Conservation (phyloP, 352 stramenopile species). For the Phytopythium mirpurense region DNA sequence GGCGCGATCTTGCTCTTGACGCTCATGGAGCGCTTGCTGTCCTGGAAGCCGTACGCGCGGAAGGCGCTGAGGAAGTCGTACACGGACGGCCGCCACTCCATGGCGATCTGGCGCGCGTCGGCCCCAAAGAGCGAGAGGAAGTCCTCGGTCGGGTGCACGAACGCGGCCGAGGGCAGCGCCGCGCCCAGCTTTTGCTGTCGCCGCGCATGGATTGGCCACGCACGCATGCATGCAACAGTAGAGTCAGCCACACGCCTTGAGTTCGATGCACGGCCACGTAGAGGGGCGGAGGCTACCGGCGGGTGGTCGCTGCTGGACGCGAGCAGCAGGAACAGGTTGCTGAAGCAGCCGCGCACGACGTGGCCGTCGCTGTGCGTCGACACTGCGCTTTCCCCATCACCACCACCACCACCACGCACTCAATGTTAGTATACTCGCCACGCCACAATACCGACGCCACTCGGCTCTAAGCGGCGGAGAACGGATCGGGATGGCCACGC, state of each 20-base stretch:
- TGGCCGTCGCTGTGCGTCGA: slow-evolving; percentile 61
- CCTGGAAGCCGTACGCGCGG: slow-evolving; percentile 71
- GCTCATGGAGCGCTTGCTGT: slow-evolving; percentile 82
- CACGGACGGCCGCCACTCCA: slow-evolving; percentile 66
- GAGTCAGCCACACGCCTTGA: not conserved
- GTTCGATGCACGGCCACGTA: too few relatives aligned
- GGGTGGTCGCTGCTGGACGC: slow-evolving; percentile 13
- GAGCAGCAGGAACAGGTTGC: slow-evolving; percentile 58
- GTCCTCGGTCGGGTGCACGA: slow-evolving; percentile 46
- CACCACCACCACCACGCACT: too few relatives aligned
- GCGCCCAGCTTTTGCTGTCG: slow-evolving; percentile 27
- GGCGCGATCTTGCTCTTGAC: slow-evolving; percentile 74
- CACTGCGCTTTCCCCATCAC: too few relatives aligned
- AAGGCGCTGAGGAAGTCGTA: slow-evolving; percentile 79
- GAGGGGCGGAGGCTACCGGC: too few relatives aligned
- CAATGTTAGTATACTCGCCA: too few relatives aligned
- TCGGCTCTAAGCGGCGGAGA: too few relatives aligned
- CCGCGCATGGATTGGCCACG: too few relatives aligned
- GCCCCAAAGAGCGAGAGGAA: slow-evolving; percentile 31
- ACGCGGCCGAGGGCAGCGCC: slow-evolving; percentile 43
- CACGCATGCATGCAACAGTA: too few relatives aligned
- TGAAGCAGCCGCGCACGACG: slow-evolving; percentile 65
- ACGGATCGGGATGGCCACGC: slow-evolving; percentile 20
- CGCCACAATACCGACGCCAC: too few relatives aligned
- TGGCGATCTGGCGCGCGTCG: slow-evolving; percentile 30